phyloP scores from a whole-genome alignment of 2,329 filamentous ascomycete genomes.

The Sphaerostilbella broomeana region DNA sequence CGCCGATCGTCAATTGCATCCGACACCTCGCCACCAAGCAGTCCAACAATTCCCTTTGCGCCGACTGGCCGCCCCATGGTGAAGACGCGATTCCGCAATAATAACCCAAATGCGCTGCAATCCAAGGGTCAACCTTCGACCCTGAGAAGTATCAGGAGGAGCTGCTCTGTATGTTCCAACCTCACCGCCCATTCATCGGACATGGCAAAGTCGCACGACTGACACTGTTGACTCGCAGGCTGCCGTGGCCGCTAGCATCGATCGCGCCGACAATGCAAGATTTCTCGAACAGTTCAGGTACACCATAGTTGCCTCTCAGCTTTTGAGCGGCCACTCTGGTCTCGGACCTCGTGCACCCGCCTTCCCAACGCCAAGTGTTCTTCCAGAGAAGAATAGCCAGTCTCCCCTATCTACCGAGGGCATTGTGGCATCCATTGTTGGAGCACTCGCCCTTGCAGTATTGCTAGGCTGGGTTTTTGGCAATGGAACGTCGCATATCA shows the following conservation, averaged over 20 bases:
- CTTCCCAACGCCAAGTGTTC: conserved; percentile 14
- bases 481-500: conserved; percentile 45
- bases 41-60: conserved; percentile 47
- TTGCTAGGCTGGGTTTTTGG: conserved; percentile 64
- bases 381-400: conserved; percentile 17
- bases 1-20: conserved; percentile 23
- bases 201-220: too few relatives aligned
- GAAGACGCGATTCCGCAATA: conserved; percentile 45
- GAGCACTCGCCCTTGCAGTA: conserved; percentile 60
- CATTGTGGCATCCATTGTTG: conserved; percentile 40
- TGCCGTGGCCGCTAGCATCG: conserved; percentile 65
- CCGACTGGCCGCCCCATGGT: conserved; percentile 50
- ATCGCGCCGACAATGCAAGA: conserved; percentile 70
- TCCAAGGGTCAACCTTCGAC: conserved; percentile 21
- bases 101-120: conserved; percentile 18
- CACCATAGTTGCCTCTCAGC: conserved; percentile 83
- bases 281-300: conserved; percentile 94
- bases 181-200: neutral
- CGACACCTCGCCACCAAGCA: conserved; percentile 39
- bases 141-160: conserved; percentile 40
- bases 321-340: conserved; percentile 66
- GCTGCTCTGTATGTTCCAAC: conserved; percentile 42
- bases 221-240: too few relatives aligned
- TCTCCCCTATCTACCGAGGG: conserved; percentile 37
- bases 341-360: conserved; percentile 26